phyloP scores from a whole-genome alignment of 495 filamentous ascomycete species.

The Penicillium ucsense region DNA sequence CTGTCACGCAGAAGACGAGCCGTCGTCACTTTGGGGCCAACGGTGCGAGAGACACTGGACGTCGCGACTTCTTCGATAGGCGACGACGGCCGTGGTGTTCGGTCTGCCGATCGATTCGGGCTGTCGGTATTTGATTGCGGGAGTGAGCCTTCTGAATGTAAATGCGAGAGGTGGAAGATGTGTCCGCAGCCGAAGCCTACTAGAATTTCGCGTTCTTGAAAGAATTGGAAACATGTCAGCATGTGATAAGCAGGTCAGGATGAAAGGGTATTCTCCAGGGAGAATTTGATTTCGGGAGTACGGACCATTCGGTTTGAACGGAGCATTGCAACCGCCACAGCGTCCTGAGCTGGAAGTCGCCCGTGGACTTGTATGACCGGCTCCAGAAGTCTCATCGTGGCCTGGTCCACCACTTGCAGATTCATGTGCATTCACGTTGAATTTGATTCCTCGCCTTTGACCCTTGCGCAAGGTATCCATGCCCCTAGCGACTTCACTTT shows the following conservation, averaged over 20 bases:
- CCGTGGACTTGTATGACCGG: slow-evolving; percentile 13
- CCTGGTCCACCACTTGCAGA: slow-evolving; percentile 12
- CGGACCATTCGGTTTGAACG: slow-evolving; percentile 45
- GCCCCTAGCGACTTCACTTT: slow-evolving; percentile 74
- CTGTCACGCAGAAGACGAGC: slow-evolving; percentile 67
- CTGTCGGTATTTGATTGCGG: slow-evolving; percentile 10
- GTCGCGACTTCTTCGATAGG: slow-evolving; percentile 11
- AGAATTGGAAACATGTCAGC: background rate
- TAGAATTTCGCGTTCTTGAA: slow-evolving; percentile 60
- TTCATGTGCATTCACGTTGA: slow-evolving; percentile 55
- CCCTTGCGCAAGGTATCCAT: slow-evolving; percentile 71
- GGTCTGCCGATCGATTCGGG: slow-evolving; percentile 9
- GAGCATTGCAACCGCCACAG: slow-evolving; percentile 52
- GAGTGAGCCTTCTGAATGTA: slow-evolving; percentile 41
- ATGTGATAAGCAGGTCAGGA: too few species aligned
- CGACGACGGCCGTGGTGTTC: slow-evolving; percentile 23
- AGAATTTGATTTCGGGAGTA: background rate
- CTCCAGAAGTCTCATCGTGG: slow-evolving; percentile 6
- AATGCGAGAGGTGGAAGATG: slow-evolving; percentile 77
- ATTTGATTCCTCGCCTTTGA: slow-evolving; percentile 75
- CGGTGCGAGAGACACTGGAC: slow-evolving; percentile 41
- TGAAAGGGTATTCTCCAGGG: too few species aligned
- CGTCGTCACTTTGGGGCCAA: slow-evolving; percentile 83
- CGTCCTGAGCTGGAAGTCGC: slow-evolving; percentile 21
- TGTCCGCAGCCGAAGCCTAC: slow-evolving; percentile 90